A percentile compares a stretch with the other conserved stretches of the same genome.
These are phyloP conservation scores for Citrullus colocynthis DNA, from an alignment of 306 rosid genomes.

Conservation along the genomic window DNA sequence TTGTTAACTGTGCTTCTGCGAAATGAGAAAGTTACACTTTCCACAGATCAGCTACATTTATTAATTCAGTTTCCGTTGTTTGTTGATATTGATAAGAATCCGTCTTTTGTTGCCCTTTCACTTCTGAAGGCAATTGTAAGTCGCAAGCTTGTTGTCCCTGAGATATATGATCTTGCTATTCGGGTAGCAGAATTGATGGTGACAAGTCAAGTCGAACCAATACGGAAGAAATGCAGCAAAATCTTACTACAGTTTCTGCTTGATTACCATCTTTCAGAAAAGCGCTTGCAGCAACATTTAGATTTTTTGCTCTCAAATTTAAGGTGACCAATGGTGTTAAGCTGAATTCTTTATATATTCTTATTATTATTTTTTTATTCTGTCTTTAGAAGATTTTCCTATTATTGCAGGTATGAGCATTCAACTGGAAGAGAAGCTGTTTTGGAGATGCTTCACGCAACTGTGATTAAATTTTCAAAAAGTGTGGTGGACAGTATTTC, in stretches of 20 bases:
- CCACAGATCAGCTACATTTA: slow-evolving; percentile 51
- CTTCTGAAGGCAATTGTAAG: slow-evolving; percentile 73
- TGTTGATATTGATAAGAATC: slow-evolving; percentile 60
- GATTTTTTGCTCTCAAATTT: slow-evolving; percentile 66
- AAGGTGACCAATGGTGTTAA: slow-evolving; percentile 27
- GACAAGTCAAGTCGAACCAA: slow-evolving; percentile 67
- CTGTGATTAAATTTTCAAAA: slow-evolving; percentile 58
- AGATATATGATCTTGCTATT: slow-evolving; percentile 77
- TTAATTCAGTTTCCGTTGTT: slow-evolving; percentile 73
- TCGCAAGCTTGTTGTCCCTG: slow-evolving; percentile 61
- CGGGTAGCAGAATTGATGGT: slow-evolving; percentile 85
- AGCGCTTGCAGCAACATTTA: slow-evolving; percentile 77
- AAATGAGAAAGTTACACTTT: slow-evolving; percentile 49
- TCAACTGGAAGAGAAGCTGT: slow-evolving; percentile 76
- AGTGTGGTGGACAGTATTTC: slow-evolving; percentile 66
- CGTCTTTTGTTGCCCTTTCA: slow-evolving; percentile 60
- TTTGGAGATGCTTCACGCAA: slow-evolving; percentile 80
- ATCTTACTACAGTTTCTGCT: slow-evolving; percentile 76
- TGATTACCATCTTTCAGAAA: slow-evolving; percentile 56
- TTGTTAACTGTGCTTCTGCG: slow-evolving; percentile 65
- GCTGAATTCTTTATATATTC: background rate
- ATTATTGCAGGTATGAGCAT: slow-evolving; percentile 60
- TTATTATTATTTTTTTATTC: background rate
- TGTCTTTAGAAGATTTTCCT: slow-evolving; percentile 5
- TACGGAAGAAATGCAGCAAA: slow-evolving; percentile 68